Base-by-base conservation (phyloP, 257 asterid genomes). In the Lavandula angustifolia region DNA sequence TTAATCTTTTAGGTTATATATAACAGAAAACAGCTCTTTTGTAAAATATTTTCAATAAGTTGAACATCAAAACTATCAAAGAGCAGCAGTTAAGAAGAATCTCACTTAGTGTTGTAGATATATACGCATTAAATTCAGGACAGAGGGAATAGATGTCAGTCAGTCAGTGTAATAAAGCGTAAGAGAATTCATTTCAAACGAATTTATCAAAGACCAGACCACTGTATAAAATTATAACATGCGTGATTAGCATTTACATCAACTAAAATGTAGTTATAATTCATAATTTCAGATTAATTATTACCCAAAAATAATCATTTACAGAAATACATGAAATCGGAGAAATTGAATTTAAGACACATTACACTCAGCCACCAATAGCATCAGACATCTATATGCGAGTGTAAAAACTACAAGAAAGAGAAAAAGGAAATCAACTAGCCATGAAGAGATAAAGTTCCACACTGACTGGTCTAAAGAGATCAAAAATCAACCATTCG, bases 401-500 rank as follows among this genome's bases (percentile, higher is more conserved):
- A 5, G 59, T 35, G n/a, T 29, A 12, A 31, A 43, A 56, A 44
- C 29, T 18, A 16, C 22, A 43, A 3, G 33, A 16, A 17, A 61
- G 48, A 31, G 7, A 49, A 9, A 13, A 61, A 14, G 29, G 11
- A 18, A 18, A 44, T 7, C 29, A 35, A 13, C 46, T 29, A 17
- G 17, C 41, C 5, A 64, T 31, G 35, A 5, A 42, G 60, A 40
- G 43, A 37, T n/a, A 61, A 32, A 33, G 13, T 49, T 48, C 51
- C 37, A 14, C 35, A 46, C 47, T 34, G 22, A 58, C 56, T 41
- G 33, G 51, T 58, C 29, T 17, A 72, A 33, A 33, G 62, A 18
- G 12, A 58, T 41, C 14, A 50, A 27, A 47, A 31, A 58, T 58
- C 47, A 72, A 51, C 33, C 17, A 40, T 54, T 60, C 9, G 13